A percentile compares a stretch with the other conserved stretches of the same genome.
Evolutionary conservation across 2,329 filamentous ascomycete species (phyloP).

Genomic region (Daldinia eschscholtzii): DNA sequence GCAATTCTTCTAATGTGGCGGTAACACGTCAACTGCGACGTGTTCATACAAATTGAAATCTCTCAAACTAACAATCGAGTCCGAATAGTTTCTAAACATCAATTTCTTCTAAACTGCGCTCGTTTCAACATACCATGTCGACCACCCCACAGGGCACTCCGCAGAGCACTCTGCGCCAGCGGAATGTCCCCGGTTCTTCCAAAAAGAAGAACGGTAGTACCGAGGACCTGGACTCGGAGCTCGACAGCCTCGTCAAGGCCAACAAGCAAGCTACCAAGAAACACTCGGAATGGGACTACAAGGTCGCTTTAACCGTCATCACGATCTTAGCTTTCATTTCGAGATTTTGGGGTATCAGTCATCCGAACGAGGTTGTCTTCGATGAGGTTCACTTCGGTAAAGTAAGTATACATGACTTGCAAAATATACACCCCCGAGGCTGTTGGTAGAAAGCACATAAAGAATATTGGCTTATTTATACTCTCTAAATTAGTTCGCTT

Average conservation of each 20-base stretch:
- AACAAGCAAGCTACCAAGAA: slow-evolving; percentile 55
- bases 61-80: slow-evolving; percentile 24
- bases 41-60: slow-evolving; percentile 28
- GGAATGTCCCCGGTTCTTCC: slow-evolving; percentile 62
- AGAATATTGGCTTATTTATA: slow-evolving; percentile 31
- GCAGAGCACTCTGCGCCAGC: slow-evolving; percentile 71
- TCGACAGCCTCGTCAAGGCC: slow-evolving; percentile 64
- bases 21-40: slow-evolving; percentile 35
- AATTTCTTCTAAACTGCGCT: slow-evolving; percentile 39
- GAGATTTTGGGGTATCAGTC: slow-evolving; percentile 94
- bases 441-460: not conserved
- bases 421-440: not conserved
- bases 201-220: slow-evolving; percentile 64
- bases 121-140: slow-evolving; percentile 53
- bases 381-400: slow-evolving; percentile 99
- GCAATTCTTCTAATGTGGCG: slow-evolving; percentile 1
- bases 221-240: slow-evolving; percentile 59
- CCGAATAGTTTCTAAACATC: slow-evolving; percentile 26
- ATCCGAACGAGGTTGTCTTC: slow-evolving; percentile 97
- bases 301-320: slow-evolving; percentile 80
- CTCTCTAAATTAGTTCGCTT: slow-evolving; percentile 69
- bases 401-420: slow-evolving; percentile 65
- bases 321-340: slow-evolving; percentile 89
- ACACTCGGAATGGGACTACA: slow-evolving; percentile 84
- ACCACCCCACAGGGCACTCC: slow-evolving; percentile 57